Evolutionary conservation across 345 rosid genomes (phyloP).

Genomic region (Dipteronia sinensis): DNA sequence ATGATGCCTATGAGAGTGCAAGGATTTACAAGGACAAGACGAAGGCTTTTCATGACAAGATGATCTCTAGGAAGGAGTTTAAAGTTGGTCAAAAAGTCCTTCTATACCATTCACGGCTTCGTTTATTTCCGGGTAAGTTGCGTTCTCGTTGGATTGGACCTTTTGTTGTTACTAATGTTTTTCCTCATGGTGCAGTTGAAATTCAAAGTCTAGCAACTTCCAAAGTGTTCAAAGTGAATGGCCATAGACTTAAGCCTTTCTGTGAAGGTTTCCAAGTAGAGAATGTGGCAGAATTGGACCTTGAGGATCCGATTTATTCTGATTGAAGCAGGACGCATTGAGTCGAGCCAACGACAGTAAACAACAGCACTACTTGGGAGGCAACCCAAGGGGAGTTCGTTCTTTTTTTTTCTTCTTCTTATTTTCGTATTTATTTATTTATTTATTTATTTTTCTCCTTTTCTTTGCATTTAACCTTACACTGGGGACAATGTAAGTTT

Average conservation of each 20-base stretch:
- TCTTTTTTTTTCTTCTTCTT: neutral
- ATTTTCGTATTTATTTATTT: neutral
- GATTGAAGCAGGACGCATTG: neutral
- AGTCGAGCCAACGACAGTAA: neutral
- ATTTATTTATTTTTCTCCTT: constrained; percentile 11
- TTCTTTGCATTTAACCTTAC: constrained; percentile 8
- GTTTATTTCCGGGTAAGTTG: too few species aligned
- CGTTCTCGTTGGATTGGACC: too few species aligned
- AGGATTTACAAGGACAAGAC: constrained; percentile 7
- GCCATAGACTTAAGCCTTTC: constrained; percentile 5
- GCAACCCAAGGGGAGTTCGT: constrained; percentile 6
- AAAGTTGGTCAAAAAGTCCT: neutral
- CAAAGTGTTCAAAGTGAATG: neutral
- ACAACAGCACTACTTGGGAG: neutral
- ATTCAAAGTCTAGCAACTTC: constrained; percentile 5
- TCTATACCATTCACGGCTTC: too few species aligned
- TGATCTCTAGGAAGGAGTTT: constrained; percentile 4
- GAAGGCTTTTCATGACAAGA: constrained; percentile 8
- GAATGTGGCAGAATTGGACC: neutral
- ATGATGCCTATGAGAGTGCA: constrained; percentile 18
- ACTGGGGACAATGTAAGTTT: constrained; percentile 15
- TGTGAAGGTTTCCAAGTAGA: neutral
- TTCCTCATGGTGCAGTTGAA: constrained; percentile 5
- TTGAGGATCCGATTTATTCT: constrained; percentile 8
- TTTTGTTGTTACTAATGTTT: constrained; percentile 1